Base-by-base conservation (phyloP, 2,329 filamentous ascomycete species). In the Aspergillus ochraceus region DNA sequence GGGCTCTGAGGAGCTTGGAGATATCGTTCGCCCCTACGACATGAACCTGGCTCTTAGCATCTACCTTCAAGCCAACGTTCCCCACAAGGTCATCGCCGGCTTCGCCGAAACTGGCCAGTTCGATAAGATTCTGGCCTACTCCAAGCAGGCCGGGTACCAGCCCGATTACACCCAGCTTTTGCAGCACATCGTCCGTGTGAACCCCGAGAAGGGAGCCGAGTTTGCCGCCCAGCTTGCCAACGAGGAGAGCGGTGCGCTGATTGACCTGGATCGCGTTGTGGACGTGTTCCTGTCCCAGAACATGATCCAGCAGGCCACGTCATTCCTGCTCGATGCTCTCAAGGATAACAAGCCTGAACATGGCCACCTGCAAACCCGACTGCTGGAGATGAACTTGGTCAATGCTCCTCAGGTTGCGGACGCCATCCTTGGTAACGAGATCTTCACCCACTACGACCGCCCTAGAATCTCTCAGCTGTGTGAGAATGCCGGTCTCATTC, bases 241-340 rank as follows among this genome's bases (percentile, higher is more conserved):
- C 76, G 89, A 95, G 68, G 91, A 96, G 72, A 87, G 88, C 61
- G 93, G 92, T 26, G 89, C 93, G 24, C 81, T 97, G 60, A 89
- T 99, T 66, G 95, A 98, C 69, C 87, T 98, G 59, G 92, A 97
- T 74, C 91, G 94, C 51, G 93, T 97, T 24, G 92, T 97, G 52
- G 95, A 99, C 76, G 92, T 99, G 60, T 99, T 99, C 88, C 90
- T 97, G 78, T 93, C 93, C 10, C 95, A 99, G 77, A 93, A 92
- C 71, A 95, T 98, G 92, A 86, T 98, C 53, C 96, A 98, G 75
- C 92, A 97, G 77, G 94, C 94, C 8, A 99, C 96, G 2, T 93
- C 94, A n/a, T 99, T 99, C 85, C 81, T 99, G 54, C 86, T 99
- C 26, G 95, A 99, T 78, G 94, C 93, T 2, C 85, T 99, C 36